Evolutionary conservation across 2,329 filamentous ascomycete genomes (phyloP).

Genomic region (Blastomyces gilchristii): DNA sequence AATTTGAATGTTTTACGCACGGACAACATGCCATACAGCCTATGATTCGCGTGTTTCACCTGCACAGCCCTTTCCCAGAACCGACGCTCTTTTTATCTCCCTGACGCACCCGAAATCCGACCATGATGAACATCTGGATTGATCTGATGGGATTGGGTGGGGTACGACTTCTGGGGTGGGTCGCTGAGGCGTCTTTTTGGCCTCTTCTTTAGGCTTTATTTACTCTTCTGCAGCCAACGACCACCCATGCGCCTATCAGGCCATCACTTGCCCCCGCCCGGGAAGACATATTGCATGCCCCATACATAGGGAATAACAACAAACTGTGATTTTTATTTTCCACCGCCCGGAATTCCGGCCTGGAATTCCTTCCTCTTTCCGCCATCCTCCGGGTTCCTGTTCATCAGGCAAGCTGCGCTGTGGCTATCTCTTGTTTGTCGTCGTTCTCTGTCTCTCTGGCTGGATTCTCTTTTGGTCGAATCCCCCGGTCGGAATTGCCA

Average conservation of each 20-base stretch:
- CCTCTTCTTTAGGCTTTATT: background rate
- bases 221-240: background rate
- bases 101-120: background rate
- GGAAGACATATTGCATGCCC: background rate
- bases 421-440: background rate
- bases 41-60: constrained; percentile 4
- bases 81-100: background rate
- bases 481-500: background rate
- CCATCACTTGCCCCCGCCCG: background rate
- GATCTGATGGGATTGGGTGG: background rate
- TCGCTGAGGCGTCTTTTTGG: background rate
- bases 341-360: background rate
- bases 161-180: background rate
- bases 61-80: background rate
- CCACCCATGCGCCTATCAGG: background rate
- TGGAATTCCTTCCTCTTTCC: background rate
- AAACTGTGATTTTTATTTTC: background rate
- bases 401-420: background rate
- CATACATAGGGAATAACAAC: too few relatives aligned
- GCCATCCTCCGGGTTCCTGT: background rate
- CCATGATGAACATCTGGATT: background rate
- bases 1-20: background rate
- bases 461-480: background rate
- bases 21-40: background rate
- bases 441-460: background rate